Evolutionary conservation across 208 protist species (phyloP).

Genomic region (Leishmania gerbilli): DNA sequence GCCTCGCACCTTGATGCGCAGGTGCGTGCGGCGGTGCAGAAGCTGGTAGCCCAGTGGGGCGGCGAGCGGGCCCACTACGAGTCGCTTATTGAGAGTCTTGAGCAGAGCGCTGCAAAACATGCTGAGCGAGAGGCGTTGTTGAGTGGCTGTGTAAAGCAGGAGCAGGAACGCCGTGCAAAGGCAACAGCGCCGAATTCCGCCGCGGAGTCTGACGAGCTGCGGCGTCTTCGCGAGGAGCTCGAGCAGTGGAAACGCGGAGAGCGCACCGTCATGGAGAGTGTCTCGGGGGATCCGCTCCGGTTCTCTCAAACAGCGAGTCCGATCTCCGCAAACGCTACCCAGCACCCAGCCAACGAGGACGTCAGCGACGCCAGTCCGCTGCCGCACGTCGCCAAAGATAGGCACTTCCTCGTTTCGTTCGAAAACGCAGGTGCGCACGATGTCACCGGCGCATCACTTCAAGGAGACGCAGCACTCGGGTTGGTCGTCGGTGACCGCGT

Average conservation of each 20-base stretch:
- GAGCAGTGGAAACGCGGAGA: constrained; percentile 3
- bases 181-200: not conserved
- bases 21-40: constrained; percentile 10
- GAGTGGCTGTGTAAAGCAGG: constrained; percentile 15
- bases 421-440: not conserved
- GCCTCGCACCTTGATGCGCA: not conserved
- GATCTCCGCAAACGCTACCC: not conserved
- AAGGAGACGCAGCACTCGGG: not conserved
- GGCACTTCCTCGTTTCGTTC: not conserved
- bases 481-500: not conserved
- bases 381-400: not conserved
- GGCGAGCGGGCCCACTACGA: constrained; percentile 31
- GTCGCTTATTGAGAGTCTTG: constrained; percentile 24
- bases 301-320: not conserved
- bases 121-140: constrained; percentile 29
- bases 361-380: not conserved
- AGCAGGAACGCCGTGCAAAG: constrained; percentile 11
- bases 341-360: not conserved
- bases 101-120: constrained; percentile 14
- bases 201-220: constrained; percentile 2
- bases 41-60: constrained; percentile 17
- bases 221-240: constrained; percentile 5
- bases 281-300: not conserved
- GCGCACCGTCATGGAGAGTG: not conserved
- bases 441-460: not conserved